Evolutionary conservation across 2,329 filamentous ascomycete species (phyloP).

Genomic region (Botrytis fragariae): DNA sequence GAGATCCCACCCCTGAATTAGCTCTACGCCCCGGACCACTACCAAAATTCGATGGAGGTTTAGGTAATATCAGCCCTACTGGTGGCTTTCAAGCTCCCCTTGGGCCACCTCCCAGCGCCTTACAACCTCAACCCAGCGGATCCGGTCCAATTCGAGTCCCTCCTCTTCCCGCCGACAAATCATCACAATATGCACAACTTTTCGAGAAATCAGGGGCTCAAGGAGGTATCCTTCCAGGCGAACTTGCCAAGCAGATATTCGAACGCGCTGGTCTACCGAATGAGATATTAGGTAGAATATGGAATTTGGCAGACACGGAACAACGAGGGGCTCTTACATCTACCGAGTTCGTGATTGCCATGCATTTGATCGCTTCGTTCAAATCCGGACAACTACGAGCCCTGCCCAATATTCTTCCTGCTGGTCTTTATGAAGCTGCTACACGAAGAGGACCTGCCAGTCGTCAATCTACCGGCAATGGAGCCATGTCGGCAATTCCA

Average conservation of each 20-base stretch:
- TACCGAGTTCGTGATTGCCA: slow-evolving; percentile 95
- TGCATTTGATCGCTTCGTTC: slow-evolving; percentile 92
- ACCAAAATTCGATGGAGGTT: slow-evolving; percentile 83
- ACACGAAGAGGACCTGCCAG: slow-evolving; percentile 59
- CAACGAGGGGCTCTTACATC: slow-evolving; percentile 82
- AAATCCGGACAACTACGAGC: slow-evolving; percentile 79
- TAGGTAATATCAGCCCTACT: slow-evolving; percentile 41
- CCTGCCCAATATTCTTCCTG: slow-evolving; percentile 76
- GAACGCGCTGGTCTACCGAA: slow-evolving; percentile 89
- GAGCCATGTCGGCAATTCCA: slow-evolving; percentile 66
- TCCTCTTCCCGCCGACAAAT: slow-evolving; percentile 82
- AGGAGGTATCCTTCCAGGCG: slow-evolving; percentile 75
- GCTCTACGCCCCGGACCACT: slow-evolving; percentile 85
- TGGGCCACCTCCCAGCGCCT: slow-evolving; percentile 42
- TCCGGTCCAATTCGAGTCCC: slow-evolving; percentile 78
- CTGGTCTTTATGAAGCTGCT: slow-evolving; percentile 86
- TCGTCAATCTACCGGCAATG: slow-evolving; percentile 39
- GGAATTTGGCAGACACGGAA: slow-evolving; percentile 91
- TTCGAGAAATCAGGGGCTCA: slow-evolving; percentile 86
- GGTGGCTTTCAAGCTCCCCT: slow-evolving; percentile 47
- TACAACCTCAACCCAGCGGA: slow-evolving; percentile 59
- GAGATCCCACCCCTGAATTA: slow-evolving; percentile 75
- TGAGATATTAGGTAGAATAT: slow-evolving; percentile 89
- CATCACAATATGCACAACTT: slow-evolving; percentile 80
- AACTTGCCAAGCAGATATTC: slow-evolving; percentile 90